phyloP scores from a whole-genome alignment of 2,329 filamentous ascomycete species.

The Aspergillus amoenus region DNA sequence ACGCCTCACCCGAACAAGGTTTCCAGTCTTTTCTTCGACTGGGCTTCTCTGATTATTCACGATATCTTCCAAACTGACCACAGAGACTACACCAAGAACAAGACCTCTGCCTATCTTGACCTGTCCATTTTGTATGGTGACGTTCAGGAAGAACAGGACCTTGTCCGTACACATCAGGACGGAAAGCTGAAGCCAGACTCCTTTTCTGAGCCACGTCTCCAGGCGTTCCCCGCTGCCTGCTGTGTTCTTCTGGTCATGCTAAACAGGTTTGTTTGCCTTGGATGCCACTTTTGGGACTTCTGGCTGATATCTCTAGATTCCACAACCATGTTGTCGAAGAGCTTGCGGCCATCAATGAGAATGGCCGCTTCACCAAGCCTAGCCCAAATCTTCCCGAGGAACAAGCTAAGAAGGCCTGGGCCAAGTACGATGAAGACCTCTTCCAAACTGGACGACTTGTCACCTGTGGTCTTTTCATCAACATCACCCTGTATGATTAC shows the following conservation, averaged over 20 bases:
- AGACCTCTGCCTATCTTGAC: conserved; percentile 72
- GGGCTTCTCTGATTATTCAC: conserved; percentile 72
- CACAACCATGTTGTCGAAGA: conserved; percentile 84
- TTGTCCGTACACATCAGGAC: conserved; percentile 63
- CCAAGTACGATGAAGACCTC: conserved; percentile 72
- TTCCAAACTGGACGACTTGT: conserved; percentile 76
- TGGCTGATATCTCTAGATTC: conserved; percentile 48
- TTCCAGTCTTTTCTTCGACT: conserved; percentile 70
- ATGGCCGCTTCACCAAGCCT: conserved; percentile 71
- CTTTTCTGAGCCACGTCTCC: conserved; percentile 68
- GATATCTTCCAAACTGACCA: conserved; percentile 72
- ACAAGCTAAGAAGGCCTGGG: conserved; percentile 53
- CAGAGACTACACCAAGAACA: conserved; percentile 58
- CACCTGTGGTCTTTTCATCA: conserved; percentile 73
- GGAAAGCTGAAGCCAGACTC: conserved; percentile 71
- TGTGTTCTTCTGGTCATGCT: conserved; percentile 74
- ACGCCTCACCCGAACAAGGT: conserved; percentile 66
- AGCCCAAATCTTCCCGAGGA: conserved; percentile 51
- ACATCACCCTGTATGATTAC: conserved; percentile 76
- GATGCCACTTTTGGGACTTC: background rate
- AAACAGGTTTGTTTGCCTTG: conserved; percentile 29
- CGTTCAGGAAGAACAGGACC: conserved; percentile 48
- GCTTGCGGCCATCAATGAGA: conserved; percentile 82
- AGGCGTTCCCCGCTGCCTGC: conserved; percentile 71
- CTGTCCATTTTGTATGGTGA: conserved; percentile 71